Conservation (phyloP, 345 rosid species). For the Rhodamnia rubescens region DNA sequence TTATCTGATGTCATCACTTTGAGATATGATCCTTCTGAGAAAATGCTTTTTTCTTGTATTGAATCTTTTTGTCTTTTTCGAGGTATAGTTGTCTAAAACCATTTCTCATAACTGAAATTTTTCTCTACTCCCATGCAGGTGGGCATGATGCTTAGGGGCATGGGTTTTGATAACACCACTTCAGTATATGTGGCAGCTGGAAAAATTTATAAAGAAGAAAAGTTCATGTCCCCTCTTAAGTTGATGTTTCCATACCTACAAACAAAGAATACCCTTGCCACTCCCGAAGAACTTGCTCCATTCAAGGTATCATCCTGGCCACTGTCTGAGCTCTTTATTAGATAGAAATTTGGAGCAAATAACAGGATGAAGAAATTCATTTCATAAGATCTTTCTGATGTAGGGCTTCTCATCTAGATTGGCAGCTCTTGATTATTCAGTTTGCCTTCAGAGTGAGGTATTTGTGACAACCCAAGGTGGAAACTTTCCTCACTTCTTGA, state of each 20-base stretch:
- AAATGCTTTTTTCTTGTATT: neutral
- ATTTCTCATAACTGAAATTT: neutral
- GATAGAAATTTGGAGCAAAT: neutral
- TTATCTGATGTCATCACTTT: neutral
- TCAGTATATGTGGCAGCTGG: conserved; percentile 84
- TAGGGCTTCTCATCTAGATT: conserved; percentile 86
- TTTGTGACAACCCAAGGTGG: conserved; percentile 99
- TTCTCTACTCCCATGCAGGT: conserved; percentile 31
- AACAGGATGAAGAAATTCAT: neutral
- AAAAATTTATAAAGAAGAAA: conserved; percentile 82
- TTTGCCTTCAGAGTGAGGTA: conserved; percentile 91
- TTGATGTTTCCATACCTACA: conserved; percentile 88
- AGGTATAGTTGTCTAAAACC: neutral
- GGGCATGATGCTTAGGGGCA: conserved; percentile 98
- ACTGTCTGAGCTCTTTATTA: neutral
- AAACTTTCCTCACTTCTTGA: conserved; percentile 93
- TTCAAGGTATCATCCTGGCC: conserved; percentile 43
- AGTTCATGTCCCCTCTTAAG: conserved; percentile 79
- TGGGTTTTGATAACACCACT: conserved; percentile 82
- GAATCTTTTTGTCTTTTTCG: neutral
- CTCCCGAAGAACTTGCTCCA: conserved; percentile 73
- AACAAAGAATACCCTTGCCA: conserved; percentile 76
- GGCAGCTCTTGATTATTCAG: conserved; percentile 90
- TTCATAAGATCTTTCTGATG: conserved; percentile 11
- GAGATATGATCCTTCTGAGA: neutral